phyloP scores from a whole-genome alignment of 768 basidiomycete species.

The Kwoniella sp. region DNA sequence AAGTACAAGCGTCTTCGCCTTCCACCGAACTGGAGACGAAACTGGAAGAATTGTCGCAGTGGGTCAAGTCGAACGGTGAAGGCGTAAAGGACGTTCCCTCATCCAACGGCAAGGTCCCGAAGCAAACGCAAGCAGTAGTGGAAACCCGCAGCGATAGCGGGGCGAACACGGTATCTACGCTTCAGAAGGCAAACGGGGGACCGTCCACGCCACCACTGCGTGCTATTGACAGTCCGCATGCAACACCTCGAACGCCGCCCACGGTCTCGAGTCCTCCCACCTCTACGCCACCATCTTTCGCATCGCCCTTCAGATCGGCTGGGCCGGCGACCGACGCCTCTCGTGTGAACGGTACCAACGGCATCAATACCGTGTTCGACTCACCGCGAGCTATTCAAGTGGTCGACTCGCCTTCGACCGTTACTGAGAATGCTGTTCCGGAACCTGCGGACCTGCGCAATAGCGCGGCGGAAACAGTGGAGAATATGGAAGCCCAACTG shows the following conservation, averaged over 20 bases:
- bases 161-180: too few species aligned
- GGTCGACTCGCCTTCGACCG: not conserved
- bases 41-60: constrained; percentile 9
- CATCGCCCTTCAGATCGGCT: constrained; percentile 4
- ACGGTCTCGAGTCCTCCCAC: not conserved
- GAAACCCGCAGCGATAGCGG: too few species aligned
- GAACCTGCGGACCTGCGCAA: constrained; percentile 12
- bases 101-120: constrained; percentile 5
- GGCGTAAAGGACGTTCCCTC: not conserved
- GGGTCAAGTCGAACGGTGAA: constrained; percentile 13
- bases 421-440: not conserved
- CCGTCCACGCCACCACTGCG: too few species aligned
- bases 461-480: not conserved
- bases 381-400: constrained; percentile 1
- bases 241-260: constrained; percentile 7
- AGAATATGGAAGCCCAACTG: constrained; percentile 10
- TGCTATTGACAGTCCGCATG: not conserved
- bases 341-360: too few species aligned
- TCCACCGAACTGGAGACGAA: constrained; percentile 5
- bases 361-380: constrained; percentile 15
- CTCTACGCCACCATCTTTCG: not conserved
- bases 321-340: not conserved
- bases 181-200: too few species aligned
- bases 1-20: not conserved
- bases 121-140: too few species aligned